Conservation (phyloP, 352 stramenopile species). For the Phytophthora agathidicida region DNA sequence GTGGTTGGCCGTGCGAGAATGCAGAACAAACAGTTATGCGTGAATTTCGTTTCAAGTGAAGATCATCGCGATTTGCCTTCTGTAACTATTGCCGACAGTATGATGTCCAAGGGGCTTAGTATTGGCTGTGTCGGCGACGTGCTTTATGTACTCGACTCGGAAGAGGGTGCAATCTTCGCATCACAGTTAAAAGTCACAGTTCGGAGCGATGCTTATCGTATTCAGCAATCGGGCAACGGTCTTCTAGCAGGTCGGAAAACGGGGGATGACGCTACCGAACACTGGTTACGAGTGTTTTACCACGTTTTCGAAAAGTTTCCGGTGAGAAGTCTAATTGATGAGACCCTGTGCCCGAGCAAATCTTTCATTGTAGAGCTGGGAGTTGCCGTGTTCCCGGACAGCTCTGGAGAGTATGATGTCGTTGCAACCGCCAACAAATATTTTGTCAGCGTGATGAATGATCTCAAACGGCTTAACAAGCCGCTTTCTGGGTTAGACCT, state of each 20-base stretch:
- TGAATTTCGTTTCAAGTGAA: slow-evolving; percentile 32
- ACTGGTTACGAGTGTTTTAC: slow-evolving; percentile 46
- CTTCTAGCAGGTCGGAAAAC: slow-evolving; percentile 2
- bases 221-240: slow-evolving; percentile 35
- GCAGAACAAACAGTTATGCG: not conserved
- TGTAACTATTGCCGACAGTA: not conserved
- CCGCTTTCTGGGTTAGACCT: slow-evolving; percentile 27
- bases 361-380: slow-evolving; percentile 17
- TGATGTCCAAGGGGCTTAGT: slow-evolving; percentile 8
- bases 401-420: not conserved
- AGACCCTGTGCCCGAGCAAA: slow-evolving; percentile 10
- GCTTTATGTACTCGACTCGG: slow-evolving; percentile 38
- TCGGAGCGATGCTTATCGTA: slow-evolving; percentile 60
- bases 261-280: not conserved
- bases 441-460: slow-evolving; percentile 48
- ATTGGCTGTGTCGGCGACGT: slow-evolving; percentile 22
- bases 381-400: not conserved
- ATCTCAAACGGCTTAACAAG: slow-evolving; percentile 46
- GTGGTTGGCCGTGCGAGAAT: slow-evolving; percentile 13
- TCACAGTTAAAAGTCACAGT: slow-evolving; percentile 40
- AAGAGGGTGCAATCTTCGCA: slow-evolving; percentile 1
- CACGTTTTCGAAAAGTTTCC: slow-evolving; percentile 75
- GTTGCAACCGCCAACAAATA: slow-evolving; percentile 14
- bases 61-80: slow-evolving; percentile 41
- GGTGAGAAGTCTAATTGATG: slow-evolving; percentile 32